Evolutionary conservation across 306 rosid genomes (phyloP).

Genomic region (Coriaria nepalensis): DNA sequence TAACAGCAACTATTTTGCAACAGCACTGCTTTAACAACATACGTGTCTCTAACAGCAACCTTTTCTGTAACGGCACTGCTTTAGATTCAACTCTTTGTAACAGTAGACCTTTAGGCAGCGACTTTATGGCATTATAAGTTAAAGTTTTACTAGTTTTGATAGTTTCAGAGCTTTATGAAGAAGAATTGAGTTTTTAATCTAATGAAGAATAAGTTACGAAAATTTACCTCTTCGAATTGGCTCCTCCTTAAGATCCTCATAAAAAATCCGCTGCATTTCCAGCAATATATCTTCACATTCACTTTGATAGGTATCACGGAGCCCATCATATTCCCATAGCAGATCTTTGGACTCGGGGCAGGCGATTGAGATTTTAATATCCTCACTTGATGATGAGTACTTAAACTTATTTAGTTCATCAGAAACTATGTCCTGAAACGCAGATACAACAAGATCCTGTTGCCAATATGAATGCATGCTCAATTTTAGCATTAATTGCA

Average conservation of each 20-base stretch:
- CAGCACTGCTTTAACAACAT: too few species aligned
- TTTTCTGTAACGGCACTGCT: too few species aligned
- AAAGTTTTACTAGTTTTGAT: too few species aligned
- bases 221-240: constrained; percentile 31
- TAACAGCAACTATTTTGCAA: too few species aligned
- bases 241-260: constrained; percentile 41
- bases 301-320: constrained; percentile 33
- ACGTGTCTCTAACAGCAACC: too few species aligned
- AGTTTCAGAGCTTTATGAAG: too few species aligned
- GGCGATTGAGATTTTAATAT: constrained; percentile 9
- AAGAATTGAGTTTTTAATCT: too few species aligned
- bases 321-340: constrained; percentile 58
- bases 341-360: constrained; percentile 21
- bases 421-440: constrained; percentile 48
- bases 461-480: constrained; percentile 10
- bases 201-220: too few species aligned
- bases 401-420: constrained; percentile 57
- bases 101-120: too few species aligned
- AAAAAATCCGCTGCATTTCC: constrained; percentile 77
- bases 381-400: constrained; percentile 18
- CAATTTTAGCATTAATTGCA: neutral
- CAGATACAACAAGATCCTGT: constrained; percentile 37
- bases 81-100: too few species aligned
- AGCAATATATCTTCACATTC: constrained; percentile 58
- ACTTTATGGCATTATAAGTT: too few species aligned